Conservation (phyloP, 495 filamentous ascomycete genomes). For the Lindgomyces ingoldianus region DNA sequence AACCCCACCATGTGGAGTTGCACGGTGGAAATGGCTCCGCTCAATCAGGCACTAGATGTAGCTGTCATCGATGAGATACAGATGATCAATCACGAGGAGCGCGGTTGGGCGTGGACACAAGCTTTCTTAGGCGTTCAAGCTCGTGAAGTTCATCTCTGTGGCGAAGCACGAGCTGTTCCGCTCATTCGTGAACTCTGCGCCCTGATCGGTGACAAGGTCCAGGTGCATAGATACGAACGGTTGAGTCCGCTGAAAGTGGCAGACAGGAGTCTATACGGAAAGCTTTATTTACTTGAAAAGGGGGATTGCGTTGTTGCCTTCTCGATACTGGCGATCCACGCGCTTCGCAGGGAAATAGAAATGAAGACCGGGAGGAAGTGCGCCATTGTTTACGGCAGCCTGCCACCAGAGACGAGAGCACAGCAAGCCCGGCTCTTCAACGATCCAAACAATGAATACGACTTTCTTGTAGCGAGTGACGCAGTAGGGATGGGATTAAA, state of each 20-base stretch:
- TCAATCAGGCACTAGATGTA: slow-evolving; percentile 73
- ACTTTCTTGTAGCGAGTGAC: slow-evolving; percentile 90
- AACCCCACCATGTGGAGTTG: slow-evolving; percentile 65
- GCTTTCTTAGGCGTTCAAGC: slow-evolving; percentile 84
- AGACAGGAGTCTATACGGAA: slow-evolving; percentile 59
- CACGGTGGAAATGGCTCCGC: slow-evolving; percentile 93
- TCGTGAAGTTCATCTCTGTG: slow-evolving; percentile 89
- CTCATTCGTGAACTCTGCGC: slow-evolving; percentile 79
- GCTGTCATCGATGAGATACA: slow-evolving; percentile 98
- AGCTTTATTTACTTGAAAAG: slow-evolving; percentile 69
- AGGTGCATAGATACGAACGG: slow-evolving; percentile 78
- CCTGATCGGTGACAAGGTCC: slow-evolving; percentile 76
- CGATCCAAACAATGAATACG: slow-evolving; percentile 89
- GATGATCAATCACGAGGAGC: slow-evolving; percentile 79
- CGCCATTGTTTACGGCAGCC: slow-evolving; percentile 87
- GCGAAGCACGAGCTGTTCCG: slow-evolving; percentile 79
- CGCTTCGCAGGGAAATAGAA: slow-evolving; percentile 77
- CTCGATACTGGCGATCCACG: slow-evolving; percentile 77
- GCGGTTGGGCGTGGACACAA: slow-evolving; percentile 97
- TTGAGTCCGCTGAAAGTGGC: slow-evolving; percentile 74
- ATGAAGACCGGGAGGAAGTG: slow-evolving; percentile 70
- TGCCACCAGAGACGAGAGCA: slow-evolving; percentile 90
- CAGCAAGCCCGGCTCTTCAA: slow-evolving; percentile 93
- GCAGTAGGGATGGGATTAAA: slow-evolving; percentile 98
- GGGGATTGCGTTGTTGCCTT: slow-evolving; percentile 91